Conservation (phyloP, 164 flowering plant species). For the Sextonia rubra region DNA sequence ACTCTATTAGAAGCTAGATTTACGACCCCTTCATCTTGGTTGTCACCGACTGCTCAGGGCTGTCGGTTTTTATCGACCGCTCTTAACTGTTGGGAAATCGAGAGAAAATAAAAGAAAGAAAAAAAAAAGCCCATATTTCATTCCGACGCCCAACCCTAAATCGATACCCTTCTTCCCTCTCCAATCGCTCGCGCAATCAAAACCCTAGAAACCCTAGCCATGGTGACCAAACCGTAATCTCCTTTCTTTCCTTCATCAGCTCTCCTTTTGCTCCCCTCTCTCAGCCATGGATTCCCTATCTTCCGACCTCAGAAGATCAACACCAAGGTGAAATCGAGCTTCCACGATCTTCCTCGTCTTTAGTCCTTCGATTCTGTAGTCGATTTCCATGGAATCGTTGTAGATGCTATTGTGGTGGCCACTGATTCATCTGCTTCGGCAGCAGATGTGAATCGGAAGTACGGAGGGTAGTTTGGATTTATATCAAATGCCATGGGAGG, state of each 20-base stretch:
- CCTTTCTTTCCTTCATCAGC: conserved; percentile 54
- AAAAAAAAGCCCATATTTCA: too few relatives aligned
- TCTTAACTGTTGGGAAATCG: too few relatives aligned
- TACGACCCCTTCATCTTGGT: too few relatives aligned
- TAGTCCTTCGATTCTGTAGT: conserved; percentile 9
- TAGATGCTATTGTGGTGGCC: conserved; percentile 31
- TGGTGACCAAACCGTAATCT: conserved; percentile 74
- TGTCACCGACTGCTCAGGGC: too few relatives aligned
- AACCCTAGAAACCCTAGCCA: not conserved
- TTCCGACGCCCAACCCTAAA: too few relatives aligned
- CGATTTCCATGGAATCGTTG: conserved; percentile 20
- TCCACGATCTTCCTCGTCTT: conserved; percentile 18
- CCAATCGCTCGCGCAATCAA: too few relatives aligned
- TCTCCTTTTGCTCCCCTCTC: conserved; percentile 41
- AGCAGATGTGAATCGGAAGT: conserved; percentile 22
- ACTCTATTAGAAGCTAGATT: too few relatives aligned
- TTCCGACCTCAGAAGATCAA: conserved; percentile 16
- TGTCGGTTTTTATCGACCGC: too few relatives aligned
- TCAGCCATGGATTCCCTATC: conserved; percentile 29
- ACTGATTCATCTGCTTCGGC: conserved; percentile 15
- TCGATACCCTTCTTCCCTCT: too few relatives aligned
- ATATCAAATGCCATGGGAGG: conserved; percentile 35
- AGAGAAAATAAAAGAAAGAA: too few relatives aligned
- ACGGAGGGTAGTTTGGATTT: conserved; percentile 36
- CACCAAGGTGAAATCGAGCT: conserved; percentile 25